phyloP scores from a whole-genome alignment of 179 eudicot genomes.

The Silene coronaria region DNA sequence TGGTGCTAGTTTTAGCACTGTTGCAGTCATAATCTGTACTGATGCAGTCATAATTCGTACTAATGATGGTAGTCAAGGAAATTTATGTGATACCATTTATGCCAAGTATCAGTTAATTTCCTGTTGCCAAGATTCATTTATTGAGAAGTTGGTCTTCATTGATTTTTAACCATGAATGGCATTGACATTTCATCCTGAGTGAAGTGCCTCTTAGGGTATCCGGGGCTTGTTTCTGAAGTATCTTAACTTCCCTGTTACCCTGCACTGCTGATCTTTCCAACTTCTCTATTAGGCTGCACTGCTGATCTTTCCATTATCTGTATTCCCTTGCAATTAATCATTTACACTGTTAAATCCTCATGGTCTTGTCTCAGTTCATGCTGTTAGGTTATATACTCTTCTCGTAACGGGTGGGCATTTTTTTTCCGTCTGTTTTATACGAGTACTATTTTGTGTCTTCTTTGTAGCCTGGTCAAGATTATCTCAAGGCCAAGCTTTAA shows the following conservation, averaged over 20 bases:
- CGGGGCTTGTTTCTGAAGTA: background rate
- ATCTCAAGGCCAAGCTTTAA: background rate
- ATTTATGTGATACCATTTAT: too few species aligned
- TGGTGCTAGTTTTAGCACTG: too few species aligned
- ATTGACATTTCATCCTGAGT: background rate
- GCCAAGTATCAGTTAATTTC: background rate
- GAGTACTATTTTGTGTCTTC: background rate
- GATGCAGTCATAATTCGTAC: too few species aligned
- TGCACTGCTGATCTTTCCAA: background rate
- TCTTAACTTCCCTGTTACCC: background rate
- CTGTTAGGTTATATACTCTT: background rate
- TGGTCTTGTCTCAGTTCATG: background rate
- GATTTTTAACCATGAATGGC: background rate
- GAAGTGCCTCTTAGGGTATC: background rate
- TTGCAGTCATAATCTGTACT: too few species aligned
- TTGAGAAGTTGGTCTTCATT: background rate
- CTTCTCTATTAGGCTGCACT: background rate
- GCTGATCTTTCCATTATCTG: background rate
- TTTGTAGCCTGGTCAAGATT: background rate
- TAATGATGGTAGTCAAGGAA: background rate
- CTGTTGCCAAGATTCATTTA: background rate
- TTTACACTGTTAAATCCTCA: background rate
- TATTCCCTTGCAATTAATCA: background rate
- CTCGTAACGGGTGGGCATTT: background rate
- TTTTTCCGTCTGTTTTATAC: background rate